phyloP scores from a whole-genome alignment of 208 protist genomes.

The Crithidia sp. region DNA sequence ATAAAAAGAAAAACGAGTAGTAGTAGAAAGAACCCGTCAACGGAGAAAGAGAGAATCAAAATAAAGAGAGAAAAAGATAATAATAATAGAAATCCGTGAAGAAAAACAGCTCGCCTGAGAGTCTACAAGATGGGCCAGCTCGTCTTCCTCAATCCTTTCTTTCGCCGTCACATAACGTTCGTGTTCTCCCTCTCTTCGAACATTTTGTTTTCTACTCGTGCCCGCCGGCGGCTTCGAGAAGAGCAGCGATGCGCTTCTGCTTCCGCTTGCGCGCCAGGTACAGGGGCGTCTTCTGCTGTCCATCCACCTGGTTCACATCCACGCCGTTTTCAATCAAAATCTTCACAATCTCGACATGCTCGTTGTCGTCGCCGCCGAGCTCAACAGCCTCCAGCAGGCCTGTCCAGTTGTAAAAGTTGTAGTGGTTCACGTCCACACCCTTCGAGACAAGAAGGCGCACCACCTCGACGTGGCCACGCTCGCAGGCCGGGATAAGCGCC shows the following conservation, averaged over 20 bases:
- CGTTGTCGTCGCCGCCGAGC: conserved; percentile 60
- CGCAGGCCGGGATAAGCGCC: conserved; percentile 51
- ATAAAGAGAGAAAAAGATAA: neutral
- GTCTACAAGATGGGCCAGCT: too few relatives aligned
- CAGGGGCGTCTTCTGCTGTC: conserved; percentile 48
- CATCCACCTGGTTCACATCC: conserved; percentile 51
- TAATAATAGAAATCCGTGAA: too few relatives aligned
- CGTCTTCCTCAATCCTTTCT: too few relatives aligned
- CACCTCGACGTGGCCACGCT: conserved; percentile 53
- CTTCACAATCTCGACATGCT: conserved; percentile 65
- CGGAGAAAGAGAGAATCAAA: neutral
- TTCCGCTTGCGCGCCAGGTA: conserved; percentile 49
- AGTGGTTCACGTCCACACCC: conserved; percentile 49
- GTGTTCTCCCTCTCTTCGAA: too few relatives aligned
- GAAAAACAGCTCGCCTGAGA: too few relatives aligned
- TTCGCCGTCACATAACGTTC: too few relatives aligned
- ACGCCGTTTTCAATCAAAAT: conserved; percentile 51
- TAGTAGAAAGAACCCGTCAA: too few relatives aligned
- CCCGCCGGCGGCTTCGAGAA: conserved; percentile 52
- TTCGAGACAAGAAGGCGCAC: conserved; percentile 49
- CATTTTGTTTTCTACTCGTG: conserved; percentile 21
- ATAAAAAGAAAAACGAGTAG: too few relatives aligned
- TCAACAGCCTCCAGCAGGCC: conserved; percentile 50
- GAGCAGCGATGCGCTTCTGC: conserved; percentile 45
- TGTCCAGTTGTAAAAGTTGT: conserved; percentile 48